These are phyloP conservation scores for Fusarium sublunatum DNA, from an alignment of 2,329 filamentous ascomycete species.

Conservation along the genomic window DNA sequence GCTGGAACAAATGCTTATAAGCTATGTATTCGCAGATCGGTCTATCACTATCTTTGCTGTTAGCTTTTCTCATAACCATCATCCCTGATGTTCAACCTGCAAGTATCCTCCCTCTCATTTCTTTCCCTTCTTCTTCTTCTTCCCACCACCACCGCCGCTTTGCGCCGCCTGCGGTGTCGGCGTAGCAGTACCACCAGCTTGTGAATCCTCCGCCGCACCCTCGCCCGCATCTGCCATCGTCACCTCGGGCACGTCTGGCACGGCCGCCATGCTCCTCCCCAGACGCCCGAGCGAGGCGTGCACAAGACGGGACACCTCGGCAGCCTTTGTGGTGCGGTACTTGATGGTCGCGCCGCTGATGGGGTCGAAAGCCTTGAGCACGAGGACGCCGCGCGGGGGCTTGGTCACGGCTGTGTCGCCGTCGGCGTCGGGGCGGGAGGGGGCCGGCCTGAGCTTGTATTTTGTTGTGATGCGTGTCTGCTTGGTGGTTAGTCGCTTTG, in stretches of 20 bases:
- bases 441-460: slow-evolving; percentile 75
- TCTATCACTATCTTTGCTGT: background rate
- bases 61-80: background rate
- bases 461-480: slow-evolving; percentile 93
- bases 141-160: slow-evolving; percentile 57
- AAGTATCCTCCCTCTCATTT: slow-evolving; percentile 59
- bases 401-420: slow-evolving; percentile 51
- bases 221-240: slow-evolving; percentile 55
- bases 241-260: slow-evolving; percentile 59
- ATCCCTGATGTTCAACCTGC: background rate
- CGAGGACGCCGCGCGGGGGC: slow-evolving; percentile 75
- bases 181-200: slow-evolving; percentile 26
- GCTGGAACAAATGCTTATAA: too few relatives aligned
- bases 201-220: slow-evolving; percentile 41
- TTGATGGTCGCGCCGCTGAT: slow-evolving; percentile 84
- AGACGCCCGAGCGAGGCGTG: slow-evolving; percentile 76
- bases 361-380: slow-evolving; percentile 91
- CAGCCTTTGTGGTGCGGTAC: slow-evolving; percentile 90
- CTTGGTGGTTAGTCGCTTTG: slow-evolving; percentile 16
- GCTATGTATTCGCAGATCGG: too few relatives aligned
- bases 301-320: slow-evolving; percentile 87
- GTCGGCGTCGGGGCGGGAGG: slow-evolving; percentile 44
- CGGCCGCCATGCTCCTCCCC: slow-evolving; percentile 74
- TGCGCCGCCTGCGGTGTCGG: slow-evolving; percentile 45
- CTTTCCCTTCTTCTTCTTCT: slow-evolving; percentile 66